These are phyloP conservation scores for Coemansia sp. DNA, from an alignment of 192 early-diverging fungal species.

Conservation along the genomic window DNA sequence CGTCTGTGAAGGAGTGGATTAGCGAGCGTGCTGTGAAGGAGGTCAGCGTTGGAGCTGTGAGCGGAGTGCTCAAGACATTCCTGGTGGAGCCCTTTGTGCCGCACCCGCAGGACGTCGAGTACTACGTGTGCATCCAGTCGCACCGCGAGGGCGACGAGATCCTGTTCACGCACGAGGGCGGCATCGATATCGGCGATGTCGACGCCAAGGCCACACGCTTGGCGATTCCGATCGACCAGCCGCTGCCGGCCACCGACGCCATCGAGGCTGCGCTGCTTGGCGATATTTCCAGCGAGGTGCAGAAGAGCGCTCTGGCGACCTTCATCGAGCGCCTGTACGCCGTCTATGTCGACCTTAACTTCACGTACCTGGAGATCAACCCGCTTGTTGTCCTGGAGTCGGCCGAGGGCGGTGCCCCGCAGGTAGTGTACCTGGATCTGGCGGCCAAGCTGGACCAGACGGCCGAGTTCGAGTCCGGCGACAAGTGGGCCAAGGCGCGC, in stretches of 20 bases:
- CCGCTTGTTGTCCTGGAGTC: slow-evolving; percentile 91
- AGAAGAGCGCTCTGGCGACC: slow-evolving; percentile 76
- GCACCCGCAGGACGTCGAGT: slow-evolving; percentile 89
- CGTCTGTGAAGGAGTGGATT: slow-evolving; percentile 86
- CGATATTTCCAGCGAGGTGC: slow-evolving; percentile 62
- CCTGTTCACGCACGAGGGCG: slow-evolving; percentile 97
- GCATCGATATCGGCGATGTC: slow-evolving; percentile 97
- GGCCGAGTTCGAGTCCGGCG: slow-evolving; percentile 93
- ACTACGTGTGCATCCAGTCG: slow-evolving; percentile 96
- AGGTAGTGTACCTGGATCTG: slow-evolving; percentile 91
- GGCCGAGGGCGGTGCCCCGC: slow-evolving; percentile 48
- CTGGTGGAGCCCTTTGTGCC: slow-evolving; percentile 93
- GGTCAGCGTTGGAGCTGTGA: slow-evolving; percentile 78
- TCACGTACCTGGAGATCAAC: slow-evolving; percentile 99
- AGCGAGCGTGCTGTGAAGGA: slow-evolving; percentile 82
- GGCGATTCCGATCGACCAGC: slow-evolving; percentile 75
- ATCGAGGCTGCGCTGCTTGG: slow-evolving; percentile 70
- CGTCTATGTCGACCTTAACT: slow-evolving; percentile 95
- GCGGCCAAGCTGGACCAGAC: slow-evolving; percentile 99
- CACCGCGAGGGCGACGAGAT: slow-evolving; percentile 94
- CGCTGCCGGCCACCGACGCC: slow-evolving; percentile 66
- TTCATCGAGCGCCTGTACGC: slow-evolving; percentile 92
- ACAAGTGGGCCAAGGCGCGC: slow-evolving; percentile 93
- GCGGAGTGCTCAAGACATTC: slow-evolving; percentile 91
- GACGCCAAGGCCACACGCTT: slow-evolving; percentile 93